phyloP scores from a whole-genome alignment of 495 filamentous ascomycete genomes.

The Pyrenopolyporus hunteri region DNA sequence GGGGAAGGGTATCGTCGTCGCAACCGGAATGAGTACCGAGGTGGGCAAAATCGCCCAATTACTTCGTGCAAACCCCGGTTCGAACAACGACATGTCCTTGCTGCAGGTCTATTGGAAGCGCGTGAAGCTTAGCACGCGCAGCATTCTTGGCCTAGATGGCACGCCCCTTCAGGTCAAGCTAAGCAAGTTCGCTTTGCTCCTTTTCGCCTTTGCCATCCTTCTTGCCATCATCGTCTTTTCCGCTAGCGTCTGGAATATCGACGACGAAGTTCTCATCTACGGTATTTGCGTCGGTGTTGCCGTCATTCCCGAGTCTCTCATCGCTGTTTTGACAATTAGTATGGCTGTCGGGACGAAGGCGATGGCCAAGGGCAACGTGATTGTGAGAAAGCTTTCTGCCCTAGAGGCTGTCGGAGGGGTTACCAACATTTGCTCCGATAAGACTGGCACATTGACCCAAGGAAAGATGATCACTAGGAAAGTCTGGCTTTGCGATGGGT shows the following conservation, averaged over 20 bases:
- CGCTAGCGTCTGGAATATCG: constrained; percentile 63
- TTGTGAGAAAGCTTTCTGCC: constrained; percentile 69
- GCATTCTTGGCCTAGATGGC: constrained; percentile 68
- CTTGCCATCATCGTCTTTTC: constrained; percentile 72
- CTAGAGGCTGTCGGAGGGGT: constrained; percentile 67
- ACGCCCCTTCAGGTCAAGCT: constrained; percentile 73
- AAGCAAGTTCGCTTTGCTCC: constrained; percentile 70
- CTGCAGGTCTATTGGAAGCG: constrained; percentile 43
- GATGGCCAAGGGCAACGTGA: constrained; percentile 72
- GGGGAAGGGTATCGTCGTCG: constrained; percentile 70
- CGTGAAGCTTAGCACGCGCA: constrained; percentile 47
- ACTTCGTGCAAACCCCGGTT: constrained; percentile 55
- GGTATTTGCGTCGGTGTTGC: constrained; percentile 69
- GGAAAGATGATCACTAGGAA: constrained; percentile 64
- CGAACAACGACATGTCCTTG: constrained; percentile 40
- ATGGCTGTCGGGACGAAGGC: constrained; percentile 75
- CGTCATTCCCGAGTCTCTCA: constrained; percentile 77
- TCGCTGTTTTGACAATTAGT: constrained; percentile 77
- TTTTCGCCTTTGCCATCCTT: constrained; percentile 73
- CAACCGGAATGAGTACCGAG: constrained; percentile 74
- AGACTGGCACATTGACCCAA: constrained; percentile 68
- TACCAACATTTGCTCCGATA: constrained; percentile 66
- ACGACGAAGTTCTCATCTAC: constrained; percentile 71
- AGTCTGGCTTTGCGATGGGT: constrained; percentile 52
- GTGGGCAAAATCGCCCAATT: constrained; percentile 73